Conservation (phyloP, 179 eudicot species). For the Vitellaria paradoxa region DNA sequence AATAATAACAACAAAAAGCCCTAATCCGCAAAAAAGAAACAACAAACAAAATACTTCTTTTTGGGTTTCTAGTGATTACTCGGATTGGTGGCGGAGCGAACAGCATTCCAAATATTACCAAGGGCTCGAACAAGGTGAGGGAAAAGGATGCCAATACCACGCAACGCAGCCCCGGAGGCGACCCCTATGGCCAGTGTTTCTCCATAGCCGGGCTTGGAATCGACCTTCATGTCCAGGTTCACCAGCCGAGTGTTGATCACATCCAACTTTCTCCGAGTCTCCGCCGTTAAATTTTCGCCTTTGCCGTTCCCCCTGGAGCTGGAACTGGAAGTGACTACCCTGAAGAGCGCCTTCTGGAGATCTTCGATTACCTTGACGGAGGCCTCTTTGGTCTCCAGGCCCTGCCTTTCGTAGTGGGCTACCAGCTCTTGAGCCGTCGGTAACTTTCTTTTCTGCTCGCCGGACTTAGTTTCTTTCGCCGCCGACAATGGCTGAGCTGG, state of each 20-base stretch:
- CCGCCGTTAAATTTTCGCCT: background rate
- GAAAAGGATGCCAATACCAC: slow-evolving; percentile 31
- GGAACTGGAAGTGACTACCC: slow-evolving; percentile 11
- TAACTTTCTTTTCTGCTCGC: slow-evolving; percentile 25
- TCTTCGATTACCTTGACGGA: slow-evolving; percentile 65
- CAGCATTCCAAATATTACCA: slow-evolving; percentile 42
- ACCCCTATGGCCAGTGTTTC: slow-evolving; percentile 51
- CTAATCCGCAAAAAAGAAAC: too few relatives aligned
- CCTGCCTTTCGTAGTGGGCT: slow-evolving; percentile 60
- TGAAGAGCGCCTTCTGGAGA: slow-evolving; percentile 51
- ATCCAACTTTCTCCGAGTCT: slow-evolving; percentile 53
- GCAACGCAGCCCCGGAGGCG: slow-evolving; percentile 41
- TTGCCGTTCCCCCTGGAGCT: background rate
- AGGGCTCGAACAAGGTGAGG: slow-evolving; percentile 39
- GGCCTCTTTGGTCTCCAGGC: slow-evolving; percentile 51
- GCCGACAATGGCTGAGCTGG: background rate
- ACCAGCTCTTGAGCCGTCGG: slow-evolving; percentile 63
- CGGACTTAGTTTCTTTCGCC: background rate
- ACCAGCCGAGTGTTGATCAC: slow-evolving; percentile 43
- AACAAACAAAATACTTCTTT: too few relatives aligned
- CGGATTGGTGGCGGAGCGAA: slow-evolving; percentile 22
- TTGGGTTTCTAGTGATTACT: too few relatives aligned
- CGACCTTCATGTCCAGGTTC: slow-evolving; percentile 56
- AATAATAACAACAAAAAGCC: too few relatives aligned
- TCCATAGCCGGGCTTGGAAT: slow-evolving; percentile 60